Conservation (phyloP, 768 basidiomycete genomes). For the Paxillus involutus region DNA sequence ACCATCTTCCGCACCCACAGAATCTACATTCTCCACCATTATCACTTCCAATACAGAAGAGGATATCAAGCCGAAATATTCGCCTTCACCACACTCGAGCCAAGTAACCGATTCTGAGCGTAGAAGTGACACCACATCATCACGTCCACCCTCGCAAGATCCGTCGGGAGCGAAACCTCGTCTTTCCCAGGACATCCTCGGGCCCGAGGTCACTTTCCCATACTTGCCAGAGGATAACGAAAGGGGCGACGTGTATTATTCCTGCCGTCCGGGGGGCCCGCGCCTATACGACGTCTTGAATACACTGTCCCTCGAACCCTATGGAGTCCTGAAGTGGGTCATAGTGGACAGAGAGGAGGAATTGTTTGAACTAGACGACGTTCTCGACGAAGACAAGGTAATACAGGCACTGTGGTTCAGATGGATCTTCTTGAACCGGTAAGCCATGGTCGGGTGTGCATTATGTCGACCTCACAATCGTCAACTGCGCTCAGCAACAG, state of each 20-base stretch:
- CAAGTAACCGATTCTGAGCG: background rate
- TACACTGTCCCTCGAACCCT: conserved; percentile 56
- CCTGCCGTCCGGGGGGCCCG: conserved; percentile 66
- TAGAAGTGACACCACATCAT: conserved; percentile 5
- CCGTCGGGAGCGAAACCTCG: conserved; percentile 38
- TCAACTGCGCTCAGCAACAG: conserved; percentile 36
- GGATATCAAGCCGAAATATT: conserved; percentile 22
- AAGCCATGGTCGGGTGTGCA: conserved; percentile 5
- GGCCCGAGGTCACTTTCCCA: conserved; percentile 50
- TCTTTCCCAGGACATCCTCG: conserved; percentile 43
- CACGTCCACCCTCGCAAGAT: conserved; percentile 11
- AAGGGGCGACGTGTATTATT: conserved; percentile 50
- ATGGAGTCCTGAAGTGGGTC: conserved; percentile 68
- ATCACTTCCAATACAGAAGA: conserved; percentile 13
- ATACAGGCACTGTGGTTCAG: conserved; percentile 77
- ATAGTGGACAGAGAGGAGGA: conserved; percentile 76
- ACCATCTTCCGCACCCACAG: conserved; percentile 9
- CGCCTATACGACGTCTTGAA: conserved; percentile 65
- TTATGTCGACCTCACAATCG: background rate
- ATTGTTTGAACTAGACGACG: conserved; percentile 68
- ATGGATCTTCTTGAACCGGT: conserved; percentile 71
- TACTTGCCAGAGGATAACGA: conserved; percentile 50
- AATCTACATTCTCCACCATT: conserved; percentile 3
- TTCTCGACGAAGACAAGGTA: conserved; percentile 75
- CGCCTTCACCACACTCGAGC: conserved; percentile 1